Percentiles rank a stretch among this genome's conserved stretches.
Conservation (phyloP, 371 early-diverging fungal genomes). For the Mucor sp. region DNA sequence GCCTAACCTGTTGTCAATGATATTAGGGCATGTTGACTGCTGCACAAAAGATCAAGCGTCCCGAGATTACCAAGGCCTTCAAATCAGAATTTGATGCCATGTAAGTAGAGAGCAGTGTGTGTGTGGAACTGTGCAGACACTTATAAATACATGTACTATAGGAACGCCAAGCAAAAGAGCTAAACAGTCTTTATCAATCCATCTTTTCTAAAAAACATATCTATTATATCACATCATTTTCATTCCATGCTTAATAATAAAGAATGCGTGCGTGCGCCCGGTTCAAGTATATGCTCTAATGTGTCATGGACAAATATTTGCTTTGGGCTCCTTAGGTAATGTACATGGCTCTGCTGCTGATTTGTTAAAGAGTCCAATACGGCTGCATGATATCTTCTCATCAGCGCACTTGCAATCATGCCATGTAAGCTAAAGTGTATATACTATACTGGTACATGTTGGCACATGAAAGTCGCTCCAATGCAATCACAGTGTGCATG, state of each 20-base stretch:
- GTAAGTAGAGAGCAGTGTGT: no score
- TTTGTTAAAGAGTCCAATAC: neutral
- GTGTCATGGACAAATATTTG: neutral
- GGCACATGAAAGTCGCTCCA: neutral
- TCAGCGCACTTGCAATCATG: neutral
- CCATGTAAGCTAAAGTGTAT: neutral
- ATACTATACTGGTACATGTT: no score
- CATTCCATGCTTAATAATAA: neutral
- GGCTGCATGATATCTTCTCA: neutral
- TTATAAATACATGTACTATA: neutral
- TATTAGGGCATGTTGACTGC: slow-evolving; percentile 71
- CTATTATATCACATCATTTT: neutral
- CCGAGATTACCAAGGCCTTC: slow-evolving; percentile 67
- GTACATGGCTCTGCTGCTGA: neutral
- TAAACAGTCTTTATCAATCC: neutral
- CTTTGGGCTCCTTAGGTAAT: neutral
- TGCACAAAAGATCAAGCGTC: slow-evolving; percentile 89
- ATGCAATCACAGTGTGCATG: neutral
- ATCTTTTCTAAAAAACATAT: neutral
- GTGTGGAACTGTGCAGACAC: neutral
- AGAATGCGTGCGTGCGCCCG: neutral
- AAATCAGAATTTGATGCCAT: slow-evolving; percentile 57
- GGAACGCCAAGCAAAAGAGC: slow-evolving; percentile 25
- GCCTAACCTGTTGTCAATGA: neutral
- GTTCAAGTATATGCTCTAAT: neutral